phyloP scores from a whole-genome alignment of 2,329 filamentous ascomycete genomes.

The Leptodontidium sp. region DNA sequence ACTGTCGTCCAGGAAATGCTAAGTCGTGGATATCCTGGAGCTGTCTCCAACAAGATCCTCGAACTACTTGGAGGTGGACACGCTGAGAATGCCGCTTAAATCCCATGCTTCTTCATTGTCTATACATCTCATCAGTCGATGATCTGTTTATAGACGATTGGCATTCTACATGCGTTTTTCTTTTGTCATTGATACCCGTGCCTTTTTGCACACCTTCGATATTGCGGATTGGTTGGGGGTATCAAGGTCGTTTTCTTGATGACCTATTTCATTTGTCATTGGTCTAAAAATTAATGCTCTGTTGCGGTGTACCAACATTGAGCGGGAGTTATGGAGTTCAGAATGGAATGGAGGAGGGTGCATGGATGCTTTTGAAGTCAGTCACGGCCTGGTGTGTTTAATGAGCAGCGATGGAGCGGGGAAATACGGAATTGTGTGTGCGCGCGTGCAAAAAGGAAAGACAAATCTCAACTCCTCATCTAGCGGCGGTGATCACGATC shows the following conservation, averaged over 20 bases:
- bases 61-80: constrained; percentile 77
- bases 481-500: constrained; percentile 16
- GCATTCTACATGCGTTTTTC: constrained; percentile 34
- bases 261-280: constrained; percentile 30
- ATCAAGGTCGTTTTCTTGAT: constrained; percentile 35
- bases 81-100: constrained; percentile 37
- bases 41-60: constrained; percentile 91
- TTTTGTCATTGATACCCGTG: constrained; percentile 47
- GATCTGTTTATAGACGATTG: constrained; percentile 30
- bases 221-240: constrained; percentile 36
- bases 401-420: neutral
- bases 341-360: constrained; percentile 2
- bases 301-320: constrained; percentile 44
- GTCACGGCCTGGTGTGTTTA: constrained; percentile 17
- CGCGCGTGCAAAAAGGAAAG: constrained; percentile 28
- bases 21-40: constrained; percentile 85
- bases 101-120: constrained; percentile 29
- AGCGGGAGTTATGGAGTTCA: constrained; percentile 40
- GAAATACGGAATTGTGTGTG: neutral
- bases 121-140: constrained; percentile 27
- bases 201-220: constrained; percentile 41
- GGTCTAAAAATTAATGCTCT: constrained; percentile 38
- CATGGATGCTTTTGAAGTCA: constrained; percentile 18
- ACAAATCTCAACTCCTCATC: constrained; percentile 43
- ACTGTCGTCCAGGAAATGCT: constrained; percentile 89